Evolutionary conservation across 2,329 filamentous ascomycete species (phyloP).

Genomic region (Fusarium pseudograminearum): DNA sequence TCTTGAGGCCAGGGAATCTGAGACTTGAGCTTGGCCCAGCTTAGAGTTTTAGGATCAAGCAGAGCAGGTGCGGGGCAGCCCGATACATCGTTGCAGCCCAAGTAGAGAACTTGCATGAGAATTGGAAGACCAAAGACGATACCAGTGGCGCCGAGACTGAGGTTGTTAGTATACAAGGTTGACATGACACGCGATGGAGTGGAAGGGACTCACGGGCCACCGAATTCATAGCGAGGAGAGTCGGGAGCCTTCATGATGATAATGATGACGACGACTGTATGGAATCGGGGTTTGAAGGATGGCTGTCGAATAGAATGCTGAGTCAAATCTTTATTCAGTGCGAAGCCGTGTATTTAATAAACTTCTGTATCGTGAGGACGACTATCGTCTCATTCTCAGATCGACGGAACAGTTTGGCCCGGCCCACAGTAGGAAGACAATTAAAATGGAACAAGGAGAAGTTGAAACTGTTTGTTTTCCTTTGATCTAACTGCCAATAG

Average conservation of each 20-base stretch:
- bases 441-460: neutral
- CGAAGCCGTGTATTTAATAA: neutral
- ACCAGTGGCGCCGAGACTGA: slow-evolving; percentile 75
- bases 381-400: slow-evolving; percentile 36
- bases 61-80: slow-evolving; percentile 87
- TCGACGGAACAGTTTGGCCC: slow-evolving; percentile 33
- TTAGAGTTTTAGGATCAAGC: slow-evolving; percentile 74
- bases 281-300: too few species aligned
- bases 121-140: slow-evolving; percentile 83
- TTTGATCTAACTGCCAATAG: neutral
- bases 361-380: neutral
- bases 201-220: slow-evolving; percentile 48
- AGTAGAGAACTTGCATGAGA: slow-evolving; percentile 78
- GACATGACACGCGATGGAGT: too few species aligned
- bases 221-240: slow-evolving; percentile 48
- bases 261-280: neutral
- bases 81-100: slow-evolving; percentile 87
- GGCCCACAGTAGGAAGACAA: slow-evolving; percentile 26
- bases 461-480: neutral
- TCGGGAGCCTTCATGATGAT: slow-evolving; percentile 23
- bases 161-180: neutral
- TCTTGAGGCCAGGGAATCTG: slow-evolving; percentile 81
- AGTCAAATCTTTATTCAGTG: neutral
- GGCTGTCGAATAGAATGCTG: neutral
- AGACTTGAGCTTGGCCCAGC: slow-evolving; percentile 74